These are phyloP conservation scores for Tricholoma terreum DNA, from an alignment of 768 basidiomycete species.

Conservation along the genomic window DNA sequence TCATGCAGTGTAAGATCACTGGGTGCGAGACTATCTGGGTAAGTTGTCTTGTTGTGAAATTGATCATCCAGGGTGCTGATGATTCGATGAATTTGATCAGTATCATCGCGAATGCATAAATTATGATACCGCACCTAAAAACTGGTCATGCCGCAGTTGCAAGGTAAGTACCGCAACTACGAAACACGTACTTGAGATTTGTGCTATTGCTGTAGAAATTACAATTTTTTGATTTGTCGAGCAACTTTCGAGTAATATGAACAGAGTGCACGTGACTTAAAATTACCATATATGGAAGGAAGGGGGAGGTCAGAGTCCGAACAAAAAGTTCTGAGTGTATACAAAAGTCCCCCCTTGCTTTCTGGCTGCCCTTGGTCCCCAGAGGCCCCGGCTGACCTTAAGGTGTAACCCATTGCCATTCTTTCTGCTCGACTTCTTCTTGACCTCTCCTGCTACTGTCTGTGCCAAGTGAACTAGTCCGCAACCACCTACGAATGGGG, in stretches of 20 bases:
- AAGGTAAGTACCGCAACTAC: not conserved
- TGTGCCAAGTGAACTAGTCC: conserved; percentile 4
- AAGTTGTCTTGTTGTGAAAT: not conserved
- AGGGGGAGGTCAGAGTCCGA: no score
- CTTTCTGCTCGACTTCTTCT: conserved; percentile 15
- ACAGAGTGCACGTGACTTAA: no score
- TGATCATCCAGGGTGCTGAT: not conserved
- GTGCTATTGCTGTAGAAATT: no score
- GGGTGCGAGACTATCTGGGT: not conserved
- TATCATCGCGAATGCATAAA: not conserved
- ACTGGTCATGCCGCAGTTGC: not conserved
- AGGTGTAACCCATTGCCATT: conserved; percentile 12
- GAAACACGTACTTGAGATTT: not conserved
- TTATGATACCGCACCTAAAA: not conserved
- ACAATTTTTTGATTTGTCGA: no score
- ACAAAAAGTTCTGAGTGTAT: no score
- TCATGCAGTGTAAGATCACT: not conserved
- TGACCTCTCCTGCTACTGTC: conserved; percentile 9
- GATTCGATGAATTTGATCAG: not conserved
- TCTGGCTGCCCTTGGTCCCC: not conserved
- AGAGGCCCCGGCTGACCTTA: not conserved
- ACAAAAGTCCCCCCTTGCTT: no score
- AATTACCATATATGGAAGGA: no score
- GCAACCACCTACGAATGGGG: not conserved
- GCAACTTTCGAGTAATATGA: no score